Evolutionary conservation across 108 stramenopile species (phyloP), one percentile per base, ranked within the genome.

Genomic region (Heterococcus sp.): DNA sequence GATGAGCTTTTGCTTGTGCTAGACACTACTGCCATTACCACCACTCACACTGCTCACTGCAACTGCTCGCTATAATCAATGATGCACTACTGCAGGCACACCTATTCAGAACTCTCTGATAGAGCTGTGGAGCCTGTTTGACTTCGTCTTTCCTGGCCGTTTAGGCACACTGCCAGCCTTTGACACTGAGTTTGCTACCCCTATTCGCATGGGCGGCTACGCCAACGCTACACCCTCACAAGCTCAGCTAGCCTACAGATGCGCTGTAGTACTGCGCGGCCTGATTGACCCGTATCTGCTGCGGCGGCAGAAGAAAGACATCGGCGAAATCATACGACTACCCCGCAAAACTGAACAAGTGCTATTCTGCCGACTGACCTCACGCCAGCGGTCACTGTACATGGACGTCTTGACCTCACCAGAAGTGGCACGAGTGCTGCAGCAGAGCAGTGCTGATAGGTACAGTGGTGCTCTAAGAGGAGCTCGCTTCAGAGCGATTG

Each of bases 101-200:
- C 97, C 97, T 0, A 93, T 98, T 63, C 95, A 96, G 85, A 97
- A 97, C 86, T 92, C 92, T 79, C 76, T 94, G 66, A 35, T 69
- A 46, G 98, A 99, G 78, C 93, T 99, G 2, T 94, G 95, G 92
- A 82, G 89, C 8, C 83, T 99, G 0, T 93, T 99, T 75, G 94
- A 87, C 69, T 98, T 84, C 85, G 92, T 88, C 1, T 88, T 88
- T 35, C 90, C 90, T 8, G 90, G 97, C 58, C 77, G 94, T 38
- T 87, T 99, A 26, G 98, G 98, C n/a, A 95, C 93, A 2, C 85
- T 95, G 21, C 93, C 93, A 3, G 92, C 94, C n/a, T 99, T 99
- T 84, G 95, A 96, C 69, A 73, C 88, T 28, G 94, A 96, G 67
- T 96, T 97, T 76, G 93, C 93, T 2, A 89, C 84, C 34, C 96